Percentiles rank a stretch among this genome's conserved stretches.
Evolutionary conservation across 140 eudicot species (phyloP).

Genomic region (Cichorium intybus): DNA sequence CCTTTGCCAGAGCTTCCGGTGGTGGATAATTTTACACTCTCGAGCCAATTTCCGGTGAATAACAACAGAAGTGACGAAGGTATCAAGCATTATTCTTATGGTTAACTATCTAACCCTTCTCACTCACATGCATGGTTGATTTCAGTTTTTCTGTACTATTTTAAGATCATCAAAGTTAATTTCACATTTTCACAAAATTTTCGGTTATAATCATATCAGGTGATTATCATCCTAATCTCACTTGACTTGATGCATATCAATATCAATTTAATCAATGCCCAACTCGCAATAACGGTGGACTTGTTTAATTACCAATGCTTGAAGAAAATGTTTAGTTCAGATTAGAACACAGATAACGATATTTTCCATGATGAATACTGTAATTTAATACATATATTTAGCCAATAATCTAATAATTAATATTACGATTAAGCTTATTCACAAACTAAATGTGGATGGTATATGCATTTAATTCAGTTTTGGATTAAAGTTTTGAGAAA

Average conservation of each 20-base stretch:
- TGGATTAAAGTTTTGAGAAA: background rate
- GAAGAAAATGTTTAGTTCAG: no score
- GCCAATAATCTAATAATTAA: background rate
- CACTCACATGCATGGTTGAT: constrained; percentile 18
- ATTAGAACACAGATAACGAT: no score
- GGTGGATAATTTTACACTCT: constrained; percentile 25
- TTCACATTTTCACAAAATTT: background rate
- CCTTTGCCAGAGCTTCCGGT: constrained; percentile 8
- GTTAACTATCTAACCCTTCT: background rate
- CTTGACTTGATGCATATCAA: no score
- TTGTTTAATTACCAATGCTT: background rate
- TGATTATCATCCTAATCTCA: background rate
- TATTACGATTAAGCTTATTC: background rate
- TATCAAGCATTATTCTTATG: background rate
- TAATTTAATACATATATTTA: background rate
- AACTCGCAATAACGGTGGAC: background rate
- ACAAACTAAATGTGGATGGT: background rate
- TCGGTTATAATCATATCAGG: background rate
- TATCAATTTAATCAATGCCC: no score
- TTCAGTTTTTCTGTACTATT: background rate
- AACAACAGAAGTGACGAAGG: constrained; percentile 36
- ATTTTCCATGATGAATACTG: no score
- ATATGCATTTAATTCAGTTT: background rate
- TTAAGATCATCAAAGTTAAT: background rate
- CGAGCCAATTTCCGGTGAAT: constrained; percentile 20